Evolutionary conservation across 2,329 filamentous ascomycete genomes (phyloP).

Genomic region (Aspergillus brunneoviolaceus): DNA sequence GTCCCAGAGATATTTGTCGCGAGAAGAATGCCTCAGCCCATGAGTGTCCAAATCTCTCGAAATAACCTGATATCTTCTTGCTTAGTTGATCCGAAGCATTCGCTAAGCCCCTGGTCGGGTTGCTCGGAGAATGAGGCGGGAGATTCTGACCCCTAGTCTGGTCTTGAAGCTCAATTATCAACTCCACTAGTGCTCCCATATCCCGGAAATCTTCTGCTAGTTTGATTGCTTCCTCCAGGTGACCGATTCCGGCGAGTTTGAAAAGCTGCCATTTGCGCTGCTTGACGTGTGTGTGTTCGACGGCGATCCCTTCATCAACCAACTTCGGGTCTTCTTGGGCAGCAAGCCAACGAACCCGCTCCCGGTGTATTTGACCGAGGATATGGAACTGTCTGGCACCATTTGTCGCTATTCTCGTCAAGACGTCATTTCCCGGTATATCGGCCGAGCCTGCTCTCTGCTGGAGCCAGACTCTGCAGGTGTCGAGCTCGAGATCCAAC

Average conservation of each 20-base stretch:
- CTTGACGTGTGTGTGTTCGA: conserved; percentile 45
- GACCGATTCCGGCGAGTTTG: conserved; percentile 51
- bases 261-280: conserved; percentile 50
- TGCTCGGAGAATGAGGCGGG: conserved; percentile 15
- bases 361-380: conserved; percentile 58
- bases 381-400: conserved; percentile 57
- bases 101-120: conserved; percentile 18
- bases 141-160: conserved; percentile 30
- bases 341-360: conserved; percentile 59
- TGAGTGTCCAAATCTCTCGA: conserved; percentile 49
- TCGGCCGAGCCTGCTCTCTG: conserved; percentile 32
- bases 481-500: conserved; percentile 43
- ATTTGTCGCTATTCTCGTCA: conserved; percentile 52
- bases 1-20: conserved; percentile 67
- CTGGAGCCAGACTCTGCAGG: conserved; percentile 40
- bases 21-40: conserved; percentile 74
- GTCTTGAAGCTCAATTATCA: conserved; percentile 45
- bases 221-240: conserved; percentile 57
- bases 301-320: conserved; percentile 48
- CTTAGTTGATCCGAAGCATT: conserved; percentile 35
- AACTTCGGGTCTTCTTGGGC: conserved; percentile 52
- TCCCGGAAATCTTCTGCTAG: conserved; percentile 64
- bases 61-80: conserved; percentile 47
- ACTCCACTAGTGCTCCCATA: conserved; percentile 60
- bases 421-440: conserved; percentile 32